Base-by-base conservation (phyloP, 768 basidiomycete species). In the Leccinum incarnatum region DNA sequence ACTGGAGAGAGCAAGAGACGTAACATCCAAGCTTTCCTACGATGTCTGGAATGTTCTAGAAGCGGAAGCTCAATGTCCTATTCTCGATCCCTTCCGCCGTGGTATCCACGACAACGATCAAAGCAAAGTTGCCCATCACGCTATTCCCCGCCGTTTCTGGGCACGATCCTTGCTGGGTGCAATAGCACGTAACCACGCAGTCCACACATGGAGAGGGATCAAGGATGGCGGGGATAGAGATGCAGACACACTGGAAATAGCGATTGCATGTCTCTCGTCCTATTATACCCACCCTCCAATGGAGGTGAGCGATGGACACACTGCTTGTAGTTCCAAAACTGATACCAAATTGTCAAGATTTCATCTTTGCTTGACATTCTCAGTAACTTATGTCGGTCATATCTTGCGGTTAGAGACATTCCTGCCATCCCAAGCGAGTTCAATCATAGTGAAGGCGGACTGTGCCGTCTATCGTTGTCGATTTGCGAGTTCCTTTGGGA, bases 11-110 rank as follows among this genome's bases (percentile, higher is more conserved):
- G 81, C 80, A 15, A 66, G 74, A 47, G 67, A 71, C 37, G 59
- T 85, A 12, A 72, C 67, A 23, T 66, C 74, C n/a, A 69, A 69
- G 42, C 69, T 79, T 62, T 76, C 76, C 11, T 77, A 82, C 60
- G 86, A 87, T 59, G 76, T 80, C 40, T 87, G 83, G 83, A 81
- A 86, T 64, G 78, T 68, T 17, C 65, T 87, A 55, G 74, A 79
- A 19, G 62, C 75, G 14, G 78, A 80, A 62, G 65, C 73, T 29
- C 64, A 69, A 21, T 71, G 73, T 17, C 67, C 77, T 23, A 52
- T 79, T 34, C 77, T 79, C 0, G 56, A 62, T 34, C 61, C 65
- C 50, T 69, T 77, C 52, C 52, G 57, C 52, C 52, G 57, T 50
- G 64, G 58, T 30, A 17, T 68, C 65, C 25, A 51, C 29, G 57